Conservation (phyloP, 108 stramenopile genomes). For the Cyclotella choctawhatcheeana region DNA sequence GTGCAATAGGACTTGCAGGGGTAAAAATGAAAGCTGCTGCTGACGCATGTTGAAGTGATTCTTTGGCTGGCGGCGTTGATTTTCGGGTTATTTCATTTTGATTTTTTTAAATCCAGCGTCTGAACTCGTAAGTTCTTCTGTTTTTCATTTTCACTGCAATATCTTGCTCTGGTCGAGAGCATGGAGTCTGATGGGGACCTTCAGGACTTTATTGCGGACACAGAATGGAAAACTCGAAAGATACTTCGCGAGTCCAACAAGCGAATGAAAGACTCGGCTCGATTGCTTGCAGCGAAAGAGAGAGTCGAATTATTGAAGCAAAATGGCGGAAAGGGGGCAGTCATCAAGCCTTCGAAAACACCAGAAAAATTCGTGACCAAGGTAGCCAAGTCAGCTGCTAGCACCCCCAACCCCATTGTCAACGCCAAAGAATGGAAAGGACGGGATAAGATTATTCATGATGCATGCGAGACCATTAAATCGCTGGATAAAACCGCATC, state of each 20-base stretch:
- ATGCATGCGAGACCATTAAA: slow-evolving; percentile 32
- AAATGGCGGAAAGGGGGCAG: background rate
- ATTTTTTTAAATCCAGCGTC: too few relatives aligned
- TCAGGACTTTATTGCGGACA: slow-evolving; percentile 32
- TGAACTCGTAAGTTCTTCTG: too few relatives aligned
- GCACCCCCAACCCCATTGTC: background rate
- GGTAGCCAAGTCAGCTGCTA: background rate
- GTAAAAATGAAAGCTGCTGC: slow-evolving; percentile 63
- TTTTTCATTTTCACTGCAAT: too few relatives aligned
- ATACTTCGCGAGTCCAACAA: slow-evolving; percentile 42
- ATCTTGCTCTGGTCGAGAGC: too few relatives aligned
- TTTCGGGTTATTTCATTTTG: too few relatives aligned
- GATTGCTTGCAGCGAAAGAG: slow-evolving; percentile 22
- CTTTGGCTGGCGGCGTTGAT: too few relatives aligned
- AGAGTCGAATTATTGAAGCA: slow-evolving; percentile 22
- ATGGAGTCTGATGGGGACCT: slow-evolving; percentile 12
- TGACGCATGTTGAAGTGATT: too few relatives aligned
- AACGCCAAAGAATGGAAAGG: slow-evolving; percentile 31
- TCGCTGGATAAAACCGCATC: slow-evolving; percentile 3
- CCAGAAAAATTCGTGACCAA: background rate
- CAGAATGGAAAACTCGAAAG: slow-evolving; percentile 42
- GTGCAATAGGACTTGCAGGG: slow-evolving; percentile 63
- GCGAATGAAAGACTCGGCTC: slow-evolving; percentile 26
- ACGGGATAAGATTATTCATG: slow-evolving; percentile 38
- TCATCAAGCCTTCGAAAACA: background rate